These are phyloP conservation scores for Phytophthora fragariae DNA, from an alignment of 352 stramenopile genomes.

Conservation along the genomic window DNA sequence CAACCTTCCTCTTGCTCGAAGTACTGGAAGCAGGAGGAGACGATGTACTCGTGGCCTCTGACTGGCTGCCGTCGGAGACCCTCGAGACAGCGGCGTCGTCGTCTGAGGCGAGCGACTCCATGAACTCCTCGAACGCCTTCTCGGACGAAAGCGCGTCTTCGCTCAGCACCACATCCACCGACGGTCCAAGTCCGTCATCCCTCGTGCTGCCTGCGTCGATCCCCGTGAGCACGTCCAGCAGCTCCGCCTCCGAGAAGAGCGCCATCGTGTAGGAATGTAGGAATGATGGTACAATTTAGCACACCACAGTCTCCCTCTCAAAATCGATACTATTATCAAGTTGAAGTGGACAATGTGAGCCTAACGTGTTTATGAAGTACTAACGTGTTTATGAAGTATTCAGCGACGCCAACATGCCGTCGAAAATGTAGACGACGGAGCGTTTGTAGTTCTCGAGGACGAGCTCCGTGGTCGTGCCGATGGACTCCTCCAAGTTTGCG, in stretches of 20 bases:
- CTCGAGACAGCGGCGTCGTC: conserved; percentile 15
- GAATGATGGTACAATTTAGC: conserved; percentile 20
- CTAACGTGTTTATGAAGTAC: no score
- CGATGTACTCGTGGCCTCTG: conserved; percentile 11
- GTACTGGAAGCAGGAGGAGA: not conserved
- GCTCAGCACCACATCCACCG: conserved; percentile 23
- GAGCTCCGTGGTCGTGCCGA: conserved; percentile 47
- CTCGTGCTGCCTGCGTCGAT: conserved; percentile 27
- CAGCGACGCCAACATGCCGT: conserved; percentile 28
- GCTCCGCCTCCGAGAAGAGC: conserved; percentile 58
- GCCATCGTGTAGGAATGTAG: not conserved
- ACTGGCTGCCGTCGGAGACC: conserved; percentile 12
- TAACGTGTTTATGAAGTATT: conserved; percentile 1
- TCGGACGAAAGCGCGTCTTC: conserved; percentile 33
- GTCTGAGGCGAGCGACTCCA: conserved; percentile 36
- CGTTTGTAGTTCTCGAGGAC: conserved; percentile 46
- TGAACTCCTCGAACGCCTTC: conserved; percentile 35
- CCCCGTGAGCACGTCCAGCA: conserved; percentile 53
- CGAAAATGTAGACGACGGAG: conserved; percentile 43
- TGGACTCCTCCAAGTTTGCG: conserved; percentile 39
- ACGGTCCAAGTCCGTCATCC: not conserved
- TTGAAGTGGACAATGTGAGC: conserved; percentile 7
- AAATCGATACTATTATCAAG: conserved; percentile 3
- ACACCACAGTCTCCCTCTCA: not conserved
- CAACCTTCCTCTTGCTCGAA: conserved; percentile 9